These are phyloP conservation scores for Pythium oligandrum DNA, from an alignment of 352 stramenopile genomes.

Conservation along the genomic window DNA sequence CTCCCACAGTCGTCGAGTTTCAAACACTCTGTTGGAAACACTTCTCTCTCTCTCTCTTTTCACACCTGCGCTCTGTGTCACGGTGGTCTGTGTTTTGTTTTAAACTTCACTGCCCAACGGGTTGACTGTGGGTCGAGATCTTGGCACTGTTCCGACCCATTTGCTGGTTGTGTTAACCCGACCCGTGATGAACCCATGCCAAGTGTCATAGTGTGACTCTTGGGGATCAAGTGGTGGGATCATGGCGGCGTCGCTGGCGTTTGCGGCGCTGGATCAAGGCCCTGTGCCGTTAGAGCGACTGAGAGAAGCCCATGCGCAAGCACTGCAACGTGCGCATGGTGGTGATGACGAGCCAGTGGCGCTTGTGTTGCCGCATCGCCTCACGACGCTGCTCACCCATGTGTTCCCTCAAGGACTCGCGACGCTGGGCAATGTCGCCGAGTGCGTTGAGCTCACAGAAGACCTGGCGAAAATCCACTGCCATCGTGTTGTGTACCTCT, in stretches of 20 bases:
- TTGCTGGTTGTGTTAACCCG: no score
- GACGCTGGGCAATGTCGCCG: conserved; percentile 32
- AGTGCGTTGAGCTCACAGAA: conserved; percentile 56
- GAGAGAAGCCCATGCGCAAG: conserved; percentile 36
- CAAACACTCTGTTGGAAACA: no score
- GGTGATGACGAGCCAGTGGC: conserved; percentile 30
- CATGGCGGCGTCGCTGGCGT: conserved; percentile 3
- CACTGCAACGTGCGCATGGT: conserved; percentile 33
- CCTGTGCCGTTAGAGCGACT: conserved; percentile 17
- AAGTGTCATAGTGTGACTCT: no score
- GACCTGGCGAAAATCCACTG: conserved; percentile 29
- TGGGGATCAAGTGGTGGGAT: not conserved
- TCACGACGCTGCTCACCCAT: conserved; percentile 56
- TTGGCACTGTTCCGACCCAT: not conserved
- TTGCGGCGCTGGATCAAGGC: conserved; percentile 9
- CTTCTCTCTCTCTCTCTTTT: not conserved
- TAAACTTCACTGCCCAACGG: not conserved
- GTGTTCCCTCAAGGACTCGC: conserved; percentile 45
- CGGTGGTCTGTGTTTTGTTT: not conserved
- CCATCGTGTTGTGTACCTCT: conserved; percentile 40
- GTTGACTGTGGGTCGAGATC: not conserved
- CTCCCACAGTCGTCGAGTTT: no score
- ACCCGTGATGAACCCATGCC: not conserved
- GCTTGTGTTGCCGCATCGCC: conserved; percentile 47
- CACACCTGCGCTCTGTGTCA: not conserved